Base-by-base conservation (phyloP, 2,329 filamentous ascomycete species). In the Aspergillaceae sp. region DNA sequence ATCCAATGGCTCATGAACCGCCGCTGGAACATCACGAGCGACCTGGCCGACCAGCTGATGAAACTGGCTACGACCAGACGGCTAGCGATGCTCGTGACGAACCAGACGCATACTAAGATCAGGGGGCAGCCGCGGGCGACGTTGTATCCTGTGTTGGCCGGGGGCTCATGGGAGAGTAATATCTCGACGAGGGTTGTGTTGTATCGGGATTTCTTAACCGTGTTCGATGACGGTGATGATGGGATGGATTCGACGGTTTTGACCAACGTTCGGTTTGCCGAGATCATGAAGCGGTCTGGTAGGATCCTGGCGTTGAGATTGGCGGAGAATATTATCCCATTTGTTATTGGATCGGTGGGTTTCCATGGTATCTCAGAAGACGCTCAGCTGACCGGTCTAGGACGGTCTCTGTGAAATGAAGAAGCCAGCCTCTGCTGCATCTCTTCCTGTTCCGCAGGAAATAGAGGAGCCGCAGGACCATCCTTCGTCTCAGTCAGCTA, bases 41-140 rank as follows among this genome's bases (percentile, higher is more conserved):
- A 83, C 3, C 68, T 96, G 7, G 70, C 75, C 4, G 70, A 71
- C 3, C 70, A 71, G 34, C 66, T 83, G 3, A 79, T 84, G 50
- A 90, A 84, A 57, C 75, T 94, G 7, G 87, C 90, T 4, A 81
- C 84, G 7, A 78, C 83, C 29, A 78, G 80, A 52, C 78, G 86
- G 56, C 74, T 90, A 44, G 85, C 87, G 27, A 74, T 94, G 37
- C 72, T 95, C 2, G 64, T 92, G 19, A 75, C 89, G 42, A 88
- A 83, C 34, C 89, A 94, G 61, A 87, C 85, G 48, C 84, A 83
- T 37, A 94, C 87, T n/a, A 85, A 83, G 54, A 83, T 94, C 68
- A 82, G 84, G 51, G 73, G 82, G 77, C 52, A 75, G 71, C 53
- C 78, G 74, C 53, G 61, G 10, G 85, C 89, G 9, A 78, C 83